Base-by-base conservation (phyloP, 495 filamentous ascomycete genomes). In the Echria macrotheca region DNA sequence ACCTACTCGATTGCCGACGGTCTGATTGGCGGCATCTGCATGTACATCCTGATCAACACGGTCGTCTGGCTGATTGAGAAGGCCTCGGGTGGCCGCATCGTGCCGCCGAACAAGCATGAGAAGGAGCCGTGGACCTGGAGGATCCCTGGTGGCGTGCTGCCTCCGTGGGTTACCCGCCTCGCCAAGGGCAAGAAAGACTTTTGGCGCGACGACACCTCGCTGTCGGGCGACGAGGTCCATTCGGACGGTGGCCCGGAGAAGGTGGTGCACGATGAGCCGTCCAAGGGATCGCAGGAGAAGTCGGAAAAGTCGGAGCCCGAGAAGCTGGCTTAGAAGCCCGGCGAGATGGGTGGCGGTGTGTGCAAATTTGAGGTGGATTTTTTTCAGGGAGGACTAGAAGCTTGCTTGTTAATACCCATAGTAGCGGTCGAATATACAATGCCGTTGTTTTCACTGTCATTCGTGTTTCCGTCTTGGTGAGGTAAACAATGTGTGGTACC, bases 1-100 rank as follows among this genome's bases (percentile, higher is more conserved):
- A 89, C 85, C 17, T 88, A 87, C 64, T 73, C 80, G 37, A 89
- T 89, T 56, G 84, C 85, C 12, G 84, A 90, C 59, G 86, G 86
- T 18, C 74, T 89, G 11, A 87, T 88, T 43, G 83, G 72, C 3
- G 87, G 87, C 32, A 87, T 91, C 57, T 71, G 83, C 47, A 75
- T 81, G 49, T 91, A 91, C 59, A 81, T 81, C 44, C 57, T 80
- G 33, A 65, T 91, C 52, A 91, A 91, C 64, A 69, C 68, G 1
- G 57, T 73, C 22, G 77, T 80, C 0, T 89, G 79, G 78, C 10
- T 85, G 32, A 69, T 91, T 43, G 78, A 82, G 63, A 76, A 77
- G 63, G 58, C 62, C 9, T 83, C 81, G 2, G 70, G 76, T 0
- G 87, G 86, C 26, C 76, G 85, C 25, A 79, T 90, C 50, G 78